Base-by-base conservation (phyloP, 306 rosid species). In the Rosa persica region DNA sequence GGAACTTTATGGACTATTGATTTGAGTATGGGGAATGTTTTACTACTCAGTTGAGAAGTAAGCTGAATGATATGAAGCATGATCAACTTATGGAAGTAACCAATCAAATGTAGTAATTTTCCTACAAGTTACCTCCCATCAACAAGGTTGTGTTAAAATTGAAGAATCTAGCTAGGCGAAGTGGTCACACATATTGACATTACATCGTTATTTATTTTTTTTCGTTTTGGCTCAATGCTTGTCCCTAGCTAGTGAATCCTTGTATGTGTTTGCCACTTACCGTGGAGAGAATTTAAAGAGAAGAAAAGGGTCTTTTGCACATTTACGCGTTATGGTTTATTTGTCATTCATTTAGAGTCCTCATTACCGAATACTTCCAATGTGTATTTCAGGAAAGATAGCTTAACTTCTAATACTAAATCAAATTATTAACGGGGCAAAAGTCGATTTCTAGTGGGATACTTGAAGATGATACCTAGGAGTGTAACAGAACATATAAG, bases 391-490 rank as follows among this genome's bases (percentile, higher is more conserved):
- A 30, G 36, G 36, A 30, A 30, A 30, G 36, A 30, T 30, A 30
- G 36, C 36, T 30, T 30, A 30, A 30, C 36, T 30, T 30, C 36
- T 30, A 30, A 30, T 30, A 30, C 36, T 30, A 30, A 2, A 30
- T 30, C 5, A 46, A 12, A 12, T 46, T 48, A 15, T 12, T 48
- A 5, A 48, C 4, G 55, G 2, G 1, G n/a, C 16, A 49, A 30
- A 72, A 52, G 76, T 73, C 4, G 66, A 73, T 5, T 52, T 22
- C 39, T 39, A 55, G 67, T 55, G 25, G 67, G 67, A 40, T 40
- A 52, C 34, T 60, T 0, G 1, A 27, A 25, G 38, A 11, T 10
- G 15, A 23, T 12, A 13, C 8, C 17, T 12, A 25, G 3, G 2
- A 1, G 60, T 47, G 74, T 25, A 70, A 70, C 74, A 47, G 23